phyloP scores from a whole-genome alignment of 75 land plant genomes.

The Pinus taeda region DNA sequence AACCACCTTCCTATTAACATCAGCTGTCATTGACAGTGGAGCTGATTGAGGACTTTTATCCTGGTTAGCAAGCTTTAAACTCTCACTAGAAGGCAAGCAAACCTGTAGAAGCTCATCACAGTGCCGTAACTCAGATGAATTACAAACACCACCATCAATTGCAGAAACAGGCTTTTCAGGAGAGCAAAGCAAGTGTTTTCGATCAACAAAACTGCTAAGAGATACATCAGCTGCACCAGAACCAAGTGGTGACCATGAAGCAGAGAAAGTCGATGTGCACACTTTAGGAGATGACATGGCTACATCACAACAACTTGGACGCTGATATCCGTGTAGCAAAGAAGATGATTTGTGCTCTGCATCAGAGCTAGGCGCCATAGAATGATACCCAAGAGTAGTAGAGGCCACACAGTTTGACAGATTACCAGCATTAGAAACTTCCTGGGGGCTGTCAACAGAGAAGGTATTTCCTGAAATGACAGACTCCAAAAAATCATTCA shows the following conservation, averaged over 20 bases:
- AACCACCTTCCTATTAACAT: slow-evolving; percentile 3
- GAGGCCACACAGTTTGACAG: not conserved
- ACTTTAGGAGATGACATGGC: not conserved
- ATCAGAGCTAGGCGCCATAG: not conserved
- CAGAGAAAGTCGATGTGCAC: slow-evolving; percentile 3
- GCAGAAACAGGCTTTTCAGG: slow-evolving; percentile 1
- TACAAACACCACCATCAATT: not conserved
- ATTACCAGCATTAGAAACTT: slow-evolving; percentile 4
- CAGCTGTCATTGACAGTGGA: not conserved
- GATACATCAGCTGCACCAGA: not conserved
- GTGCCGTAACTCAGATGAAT: not conserved
- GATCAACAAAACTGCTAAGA: not conserved
- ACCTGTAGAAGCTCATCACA: slow-evolving; percentile 6
- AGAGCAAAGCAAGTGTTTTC: not conserved
- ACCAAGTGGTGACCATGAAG: slow-evolving; percentile 6
- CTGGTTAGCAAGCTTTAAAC: not conserved
- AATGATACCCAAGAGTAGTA: not conserved
- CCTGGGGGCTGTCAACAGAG: slow-evolving; percentile 1
- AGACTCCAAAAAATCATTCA: slow-evolving; percentile 9
- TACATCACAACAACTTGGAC: slow-evolving; percentile 4
- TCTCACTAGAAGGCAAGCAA: slow-evolving; percentile 4
- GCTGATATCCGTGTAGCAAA: not conserved
- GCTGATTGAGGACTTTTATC: not conserved
- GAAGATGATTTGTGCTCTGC: slow-evolving; percentile 1
- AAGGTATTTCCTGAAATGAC: not conserved